Base-by-base conservation (phyloP, 768 basidiomycete genomes). In the Calocybe cyanea region DNA sequence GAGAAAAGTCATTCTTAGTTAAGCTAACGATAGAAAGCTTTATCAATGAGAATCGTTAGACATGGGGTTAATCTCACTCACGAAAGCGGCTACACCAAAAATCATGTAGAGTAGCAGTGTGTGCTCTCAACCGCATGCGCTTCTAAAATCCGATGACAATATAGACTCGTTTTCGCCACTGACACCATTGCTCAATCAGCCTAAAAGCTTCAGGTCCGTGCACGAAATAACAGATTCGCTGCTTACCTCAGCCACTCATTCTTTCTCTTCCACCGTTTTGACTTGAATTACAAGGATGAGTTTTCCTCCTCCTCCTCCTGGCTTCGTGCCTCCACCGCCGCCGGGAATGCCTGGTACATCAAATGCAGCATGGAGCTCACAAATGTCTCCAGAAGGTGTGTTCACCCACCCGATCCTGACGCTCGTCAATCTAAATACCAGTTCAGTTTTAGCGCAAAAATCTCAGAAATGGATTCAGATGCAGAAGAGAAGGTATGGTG, bases 401-500 rank as follows among this genome's bases (percentile, higher is more conserved):
- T 55, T 35, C 38, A 43, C 50, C 52, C 51, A 50, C 23, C 21
- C 17, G n/a, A 17, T 34, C 46, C 48, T 42, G 38, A 47, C 46
- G 52, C 53, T 52, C 57, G 35, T 13, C 55, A 52, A 38, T 55
- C 35, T 18, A 45, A 20, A 43, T 50, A 49, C 48, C 42, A n/a
- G 35, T 47, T 13, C 30, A 73, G 81, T 86, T 51, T 77, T 98
- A 56, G 81, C 84, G 28, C 84, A 88, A 67, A 99, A 98, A 72
- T 85, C 90, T 30, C 85, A 92, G 71, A 98, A 98, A 75, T 98
- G 92, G 92, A 72, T 88, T 45, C 86, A 90, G 57, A 87, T 92
- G 84, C 92, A 95, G 71, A 84, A 76, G 69, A 92, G 86, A 67
- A 78, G 92, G 49, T 96, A 92, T 53, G 92, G 92, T 44, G 90